These are phyloP conservation scores for Corylus avellana DNA, from an alignment of 306 rosid genomes.

Conservation along the genomic window DNA sequence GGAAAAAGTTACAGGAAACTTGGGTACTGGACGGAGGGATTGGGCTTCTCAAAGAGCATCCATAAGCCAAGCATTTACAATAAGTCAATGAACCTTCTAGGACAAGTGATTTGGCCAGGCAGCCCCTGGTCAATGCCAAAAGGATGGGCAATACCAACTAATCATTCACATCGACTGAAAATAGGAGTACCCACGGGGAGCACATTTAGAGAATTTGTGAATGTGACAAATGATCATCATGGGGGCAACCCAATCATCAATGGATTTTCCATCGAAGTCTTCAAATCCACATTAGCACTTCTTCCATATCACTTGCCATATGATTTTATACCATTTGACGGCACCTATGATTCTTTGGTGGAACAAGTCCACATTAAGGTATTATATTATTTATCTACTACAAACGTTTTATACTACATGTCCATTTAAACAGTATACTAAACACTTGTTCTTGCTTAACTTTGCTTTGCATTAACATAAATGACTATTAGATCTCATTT, in stretches of 20 bases:
- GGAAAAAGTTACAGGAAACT: neutral
- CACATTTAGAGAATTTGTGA: constrained; percentile 7
- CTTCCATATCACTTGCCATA: constrained; percentile 22
- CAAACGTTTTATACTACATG: neutral
- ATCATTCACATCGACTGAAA: neutral
- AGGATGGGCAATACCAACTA: constrained; percentile 16
- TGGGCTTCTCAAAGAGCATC: neutral
- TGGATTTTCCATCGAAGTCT: constrained; percentile 21
- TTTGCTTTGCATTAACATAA: too few relatives aligned
- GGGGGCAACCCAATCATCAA: neutral
- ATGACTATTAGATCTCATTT: too few relatives aligned
- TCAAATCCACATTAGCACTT: neutral
- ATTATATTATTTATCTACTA: neutral
- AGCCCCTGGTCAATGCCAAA: neutral
- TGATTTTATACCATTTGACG: neutral
- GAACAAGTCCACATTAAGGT: constrained; percentile 18
- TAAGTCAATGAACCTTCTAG: neutral
- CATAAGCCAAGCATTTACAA: neutral
- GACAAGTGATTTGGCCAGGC: neutral
- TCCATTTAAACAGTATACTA: neutral
- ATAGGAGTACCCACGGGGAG: constrained; percentile 5
- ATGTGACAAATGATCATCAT: neutral
- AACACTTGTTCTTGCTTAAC: too few relatives aligned
- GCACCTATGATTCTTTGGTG: constrained; percentile 9
- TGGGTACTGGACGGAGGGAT: neutral